These are phyloP conservation scores for Hansenula sp. DNA, from an alignment of 1,139 yeast species.

Conservation along the genomic window DNA sequence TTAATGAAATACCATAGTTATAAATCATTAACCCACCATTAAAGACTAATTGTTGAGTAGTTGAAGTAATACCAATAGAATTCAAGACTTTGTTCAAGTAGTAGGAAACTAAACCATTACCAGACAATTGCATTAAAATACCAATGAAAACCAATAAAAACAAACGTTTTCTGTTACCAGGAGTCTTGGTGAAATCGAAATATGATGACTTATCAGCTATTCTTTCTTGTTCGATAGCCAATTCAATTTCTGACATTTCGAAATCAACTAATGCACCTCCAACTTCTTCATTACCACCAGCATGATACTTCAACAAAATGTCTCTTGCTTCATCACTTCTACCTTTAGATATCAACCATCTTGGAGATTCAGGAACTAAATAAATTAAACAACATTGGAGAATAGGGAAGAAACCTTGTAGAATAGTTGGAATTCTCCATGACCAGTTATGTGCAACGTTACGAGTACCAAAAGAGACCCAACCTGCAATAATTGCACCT, in stretches of 20 bases:
- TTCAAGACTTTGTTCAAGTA: conserved; percentile 28
- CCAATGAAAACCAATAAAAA: background rate
- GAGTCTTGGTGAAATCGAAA: background rate
- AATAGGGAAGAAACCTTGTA: conserved; percentile 8
- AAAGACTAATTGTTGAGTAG: conserved; percentile 37
- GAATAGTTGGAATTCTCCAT: conserved; percentile 35
- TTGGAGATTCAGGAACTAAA: conserved; percentile 33
- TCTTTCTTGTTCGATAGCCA: conserved; percentile 23
- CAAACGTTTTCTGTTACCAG: background rate
- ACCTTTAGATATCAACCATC: conserved; percentile 26
- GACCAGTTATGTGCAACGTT: conserved; percentile 24
- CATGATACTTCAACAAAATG: conserved; percentile 31
- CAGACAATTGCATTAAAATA: background rate
- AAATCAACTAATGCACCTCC: conserved; percentile 29
- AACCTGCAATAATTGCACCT: conserved; percentile 53
- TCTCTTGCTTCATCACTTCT: conserved; percentile 17
- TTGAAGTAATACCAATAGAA: conserved; percentile 42
- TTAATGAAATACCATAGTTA: conserved; percentile 9
- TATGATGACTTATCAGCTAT: background rate
- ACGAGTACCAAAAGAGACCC: conserved; percentile 43
- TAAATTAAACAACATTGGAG: conserved; percentile 7
- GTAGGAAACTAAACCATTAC: background rate
- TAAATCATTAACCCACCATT: conserved; percentile 28
- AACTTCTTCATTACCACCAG: conserved; percentile 25
- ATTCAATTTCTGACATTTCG: conserved; percentile 37